phyloP scores from a whole-genome alignment of 805 yeast genomes.

The Wickerhamomyces sydowiorum region DNA sequence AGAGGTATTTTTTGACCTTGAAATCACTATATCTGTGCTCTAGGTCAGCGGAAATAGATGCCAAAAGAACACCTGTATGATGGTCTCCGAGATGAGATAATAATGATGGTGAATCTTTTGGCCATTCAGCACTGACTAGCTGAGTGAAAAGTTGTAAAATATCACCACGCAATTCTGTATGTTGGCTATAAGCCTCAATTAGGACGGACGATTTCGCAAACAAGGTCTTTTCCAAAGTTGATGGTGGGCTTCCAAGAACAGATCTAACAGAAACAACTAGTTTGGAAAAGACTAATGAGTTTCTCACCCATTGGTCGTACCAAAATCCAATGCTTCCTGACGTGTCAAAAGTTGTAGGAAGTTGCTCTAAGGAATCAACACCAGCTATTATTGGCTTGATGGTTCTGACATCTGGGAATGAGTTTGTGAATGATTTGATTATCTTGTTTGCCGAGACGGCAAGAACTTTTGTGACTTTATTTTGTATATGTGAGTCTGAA shows the following conservation, averaged over 20 bases:
- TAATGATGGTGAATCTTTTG: slow-evolving; percentile 64
- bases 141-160: slow-evolving; percentile 53
- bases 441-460: slow-evolving; percentile 46
- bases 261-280: slow-evolving; percentile 54
- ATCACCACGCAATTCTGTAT: slow-evolving; percentile 39
- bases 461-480: slow-evolving; percentile 43
- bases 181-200: slow-evolving; percentile 51
- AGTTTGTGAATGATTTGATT: slow-evolving; percentile 48
- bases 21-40: slow-evolving; percentile 49
- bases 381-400: slow-evolving; percentile 46
- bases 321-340: slow-evolving; percentile 40
- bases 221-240: slow-evolving; percentile 58
- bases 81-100: slow-evolving; percentile 74
- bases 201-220: slow-evolving; percentile 52
- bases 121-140: slow-evolving; percentile 53
- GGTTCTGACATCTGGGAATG: slow-evolving; percentile 46
- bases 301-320: slow-evolving; percentile 42
- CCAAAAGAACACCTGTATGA: slow-evolving; percentile 52
- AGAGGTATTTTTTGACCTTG: slow-evolving; percentile 46
- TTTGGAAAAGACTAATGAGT: slow-evolving; percentile 50
- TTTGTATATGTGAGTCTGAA: slow-evolving; percentile 27
- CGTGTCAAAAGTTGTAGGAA: slow-evolving; percentile 30
- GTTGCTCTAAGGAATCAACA: slow-evolving; percentile 40
- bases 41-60: slow-evolving; percentile 56
- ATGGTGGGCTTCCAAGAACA: slow-evolving; percentile 40